Percentiles rank a stretch among this genome's conserved stretches.
phyloP scores from a whole-genome alignment of 1,139 yeast genomes.

The Yamadazyma jaroonii region DNA sequence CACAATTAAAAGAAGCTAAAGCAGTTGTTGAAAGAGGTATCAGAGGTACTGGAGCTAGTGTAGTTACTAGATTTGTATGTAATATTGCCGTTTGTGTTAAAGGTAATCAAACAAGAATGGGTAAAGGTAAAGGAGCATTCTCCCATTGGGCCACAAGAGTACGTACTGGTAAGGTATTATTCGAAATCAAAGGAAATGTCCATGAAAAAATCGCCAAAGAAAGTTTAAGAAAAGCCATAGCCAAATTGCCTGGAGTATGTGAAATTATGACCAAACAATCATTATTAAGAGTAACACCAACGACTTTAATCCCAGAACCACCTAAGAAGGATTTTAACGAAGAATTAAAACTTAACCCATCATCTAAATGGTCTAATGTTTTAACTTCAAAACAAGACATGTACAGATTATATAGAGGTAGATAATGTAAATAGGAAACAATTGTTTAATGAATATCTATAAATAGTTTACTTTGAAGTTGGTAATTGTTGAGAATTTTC shows the following conservation, averaged over 20 bases:
- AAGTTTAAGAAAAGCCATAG: slow-evolving; percentile 88
- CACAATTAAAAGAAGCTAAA: slow-evolving; percentile 89
- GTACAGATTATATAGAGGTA: slow-evolving; percentile 55
- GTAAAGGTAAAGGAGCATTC: slow-evolving; percentile 98
- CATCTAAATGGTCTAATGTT: slow-evolving; percentile 56
- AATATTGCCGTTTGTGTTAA: slow-evolving; percentile 90
- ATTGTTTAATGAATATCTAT: slow-evolving; percentile 3
- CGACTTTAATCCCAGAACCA: slow-evolving; percentile 42
- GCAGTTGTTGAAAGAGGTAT: slow-evolving; percentile 78
- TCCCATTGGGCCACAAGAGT: slow-evolving; percentile 97
- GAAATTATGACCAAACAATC: slow-evolving; percentile 75
- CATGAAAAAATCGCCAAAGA: slow-evolving; percentile 92
- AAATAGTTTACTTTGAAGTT: slow-evolving; percentile 11
- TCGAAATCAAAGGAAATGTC: slow-evolving; percentile 76
- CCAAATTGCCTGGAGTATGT: slow-evolving; percentile 87
- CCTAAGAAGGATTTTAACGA: slow-evolving; percentile 53
- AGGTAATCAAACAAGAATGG: slow-evolving; percentile 99
- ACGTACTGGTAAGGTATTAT: slow-evolving; percentile 90
- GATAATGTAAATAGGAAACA: slow-evolving; percentile 24
- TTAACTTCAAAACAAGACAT: slow-evolving; percentile 48
- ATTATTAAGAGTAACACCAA: slow-evolving; percentile 70
- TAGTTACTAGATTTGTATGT: slow-evolving; percentile 80
- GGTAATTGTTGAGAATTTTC: slow-evolving; percentile 46
- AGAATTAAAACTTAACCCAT: slow-evolving; percentile 57
- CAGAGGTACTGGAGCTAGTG: slow-evolving; percentile 66